phyloP scores from a whole-genome alignment of 2,329 filamentous ascomycete species.

The Didymella segeticola region DNA sequence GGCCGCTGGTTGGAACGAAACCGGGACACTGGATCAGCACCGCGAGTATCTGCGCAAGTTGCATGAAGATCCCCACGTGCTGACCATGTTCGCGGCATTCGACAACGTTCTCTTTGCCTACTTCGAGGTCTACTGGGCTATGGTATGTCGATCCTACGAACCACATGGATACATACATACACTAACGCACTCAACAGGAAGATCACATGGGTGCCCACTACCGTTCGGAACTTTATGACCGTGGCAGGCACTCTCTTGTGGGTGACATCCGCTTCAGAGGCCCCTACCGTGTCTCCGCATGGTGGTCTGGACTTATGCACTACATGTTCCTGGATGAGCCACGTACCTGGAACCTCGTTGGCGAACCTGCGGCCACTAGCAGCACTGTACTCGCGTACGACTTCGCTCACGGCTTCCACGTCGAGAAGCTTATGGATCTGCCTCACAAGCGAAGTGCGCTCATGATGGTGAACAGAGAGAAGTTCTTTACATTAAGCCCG shows the following conservation, averaged over 20 bases:
- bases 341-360: slow-evolving; percentile 62
- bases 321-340: slow-evolving; percentile 67
- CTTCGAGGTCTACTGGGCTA: slow-evolving; percentile 82
- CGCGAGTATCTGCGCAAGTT: slow-evolving; percentile 72
- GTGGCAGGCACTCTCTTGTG: slow-evolving; percentile 66
- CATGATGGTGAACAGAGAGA: slow-evolving; percentile 68
- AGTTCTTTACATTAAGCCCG: slow-evolving; percentile 73
- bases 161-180: neutral
- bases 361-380: slow-evolving; percentile 76
- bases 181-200: slow-evolving; percentile 52
- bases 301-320: slow-evolving; percentile 65
- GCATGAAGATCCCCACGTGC: slow-evolving; percentile 74
- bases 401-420: slow-evolving; percentile 73
- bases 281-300: slow-evolving; percentile 62
- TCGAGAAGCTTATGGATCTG: slow-evolving; percentile 75
- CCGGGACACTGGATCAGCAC: slow-evolving; percentile 77
- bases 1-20: slow-evolving; percentile 80
- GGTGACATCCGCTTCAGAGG: slow-evolving; percentile 63
- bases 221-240: slow-evolving; percentile 62
- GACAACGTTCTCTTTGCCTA: slow-evolving; percentile 76
- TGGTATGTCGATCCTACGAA: slow-evolving; percentile 52
- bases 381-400: slow-evolving; percentile 76
- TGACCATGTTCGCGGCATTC: slow-evolving; percentile 74
- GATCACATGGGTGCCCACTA: slow-evolving; percentile 67
- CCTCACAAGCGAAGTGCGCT: slow-evolving; percentile 75